A percentile compares a stretch with the other conserved stretches of the same genome.
Conservation (phyloP, 2,329 filamentous ascomycete species). For the Cladorrhinum sp. region DNA sequence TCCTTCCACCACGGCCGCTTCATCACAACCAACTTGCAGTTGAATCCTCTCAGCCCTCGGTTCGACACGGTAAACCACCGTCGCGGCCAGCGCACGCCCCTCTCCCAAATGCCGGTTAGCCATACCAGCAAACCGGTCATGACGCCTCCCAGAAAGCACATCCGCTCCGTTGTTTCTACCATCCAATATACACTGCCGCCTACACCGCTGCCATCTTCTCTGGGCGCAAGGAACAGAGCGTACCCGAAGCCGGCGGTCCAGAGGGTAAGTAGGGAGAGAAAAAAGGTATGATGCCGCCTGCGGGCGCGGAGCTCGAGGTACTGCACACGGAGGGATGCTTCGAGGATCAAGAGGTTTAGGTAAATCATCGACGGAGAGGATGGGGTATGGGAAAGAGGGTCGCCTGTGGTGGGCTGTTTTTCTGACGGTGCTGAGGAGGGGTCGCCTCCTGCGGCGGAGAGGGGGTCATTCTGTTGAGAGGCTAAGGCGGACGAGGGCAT, state of each 20-base stretch:
- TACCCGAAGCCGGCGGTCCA: slow-evolving; percentile 89
- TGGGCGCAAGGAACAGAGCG: slow-evolving; percentile 88
- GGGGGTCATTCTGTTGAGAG: slow-evolving; percentile 2
- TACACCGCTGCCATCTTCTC: slow-evolving; percentile 86
- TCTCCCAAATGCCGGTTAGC: slow-evolving; percentile 95
- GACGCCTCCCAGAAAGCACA: slow-evolving; percentile 86
- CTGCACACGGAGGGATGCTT: slow-evolving; percentile 87
- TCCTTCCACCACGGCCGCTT: slow-evolving; percentile 81
- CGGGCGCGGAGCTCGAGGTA: slow-evolving; percentile 88
- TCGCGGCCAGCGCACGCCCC: slow-evolving; percentile 89
- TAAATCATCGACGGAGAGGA: slow-evolving; percentile 95
- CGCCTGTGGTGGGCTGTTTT: slow-evolving; percentile 43
- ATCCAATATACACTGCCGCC: slow-evolving; percentile 97
- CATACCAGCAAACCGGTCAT: slow-evolving; percentile 85
- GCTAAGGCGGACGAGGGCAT: slow-evolving; percentile 42
- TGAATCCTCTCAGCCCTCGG: slow-evolving; percentile 84
- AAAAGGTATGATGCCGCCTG: slow-evolving; percentile 88
- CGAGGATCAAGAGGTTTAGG: slow-evolving; percentile 94
- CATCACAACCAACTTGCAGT: slow-evolving; percentile 91
- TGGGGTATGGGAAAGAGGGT: slow-evolving; percentile 78
- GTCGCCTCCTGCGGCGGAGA: background rate
- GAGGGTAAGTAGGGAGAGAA: slow-evolving; percentile 71
- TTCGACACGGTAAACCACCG: slow-evolving; percentile 89
- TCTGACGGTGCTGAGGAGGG: slow-evolving; percentile 27
- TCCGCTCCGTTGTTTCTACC: slow-evolving; percentile 82